phyloP scores from a whole-genome alignment of 805 yeast species.

The Candida koratica region DNA sequence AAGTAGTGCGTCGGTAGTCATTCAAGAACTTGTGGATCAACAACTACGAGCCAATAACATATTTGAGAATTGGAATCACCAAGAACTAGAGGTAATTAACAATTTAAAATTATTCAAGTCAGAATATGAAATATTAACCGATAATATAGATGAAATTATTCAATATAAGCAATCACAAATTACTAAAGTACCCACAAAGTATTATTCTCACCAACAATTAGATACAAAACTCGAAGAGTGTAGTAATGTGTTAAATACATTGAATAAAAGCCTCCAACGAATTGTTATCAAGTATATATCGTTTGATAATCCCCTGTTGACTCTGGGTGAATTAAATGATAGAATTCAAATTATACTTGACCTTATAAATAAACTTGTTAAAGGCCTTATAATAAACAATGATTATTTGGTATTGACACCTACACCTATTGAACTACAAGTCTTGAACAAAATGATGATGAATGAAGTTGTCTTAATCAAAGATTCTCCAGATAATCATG shows the following conservation, averaged over 20 bases:
- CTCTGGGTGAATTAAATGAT: conserved; percentile 3
- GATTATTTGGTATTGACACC: not conserved
- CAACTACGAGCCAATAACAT: conserved; percentile 3
- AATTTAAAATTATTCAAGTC: conserved; percentile 2
- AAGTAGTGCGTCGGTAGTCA: conserved; percentile 18
- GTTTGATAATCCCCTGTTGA: conserved; percentile 6
- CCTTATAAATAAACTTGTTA: conserved; percentile 6
- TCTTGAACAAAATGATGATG: conserved; percentile 8
- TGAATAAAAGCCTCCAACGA: conserved; percentile 6
- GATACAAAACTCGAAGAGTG: not conserved
- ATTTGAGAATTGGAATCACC: conserved; percentile 1
- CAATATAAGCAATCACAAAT: conserved; percentile 1
- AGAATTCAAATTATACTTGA: conserved; percentile 5
- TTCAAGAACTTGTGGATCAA: conserved; percentile 5
- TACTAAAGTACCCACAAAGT: not conserved
- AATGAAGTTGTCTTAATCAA: conserved; percentile 8
- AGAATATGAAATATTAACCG: conserved; percentile 2
- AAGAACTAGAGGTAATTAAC: conserved; percentile 1
- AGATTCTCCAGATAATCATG: not conserved
- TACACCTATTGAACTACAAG: conserved; percentile 1
- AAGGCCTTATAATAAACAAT: conserved; percentile 4
- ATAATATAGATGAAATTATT: conserved; percentile 7
- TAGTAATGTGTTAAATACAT: not conserved
- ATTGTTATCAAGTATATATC: conserved; percentile 8
- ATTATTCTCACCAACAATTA: not conserved